Conservation (phyloP, 345 rosid genomes). For the Brassica rapa region DNA sequence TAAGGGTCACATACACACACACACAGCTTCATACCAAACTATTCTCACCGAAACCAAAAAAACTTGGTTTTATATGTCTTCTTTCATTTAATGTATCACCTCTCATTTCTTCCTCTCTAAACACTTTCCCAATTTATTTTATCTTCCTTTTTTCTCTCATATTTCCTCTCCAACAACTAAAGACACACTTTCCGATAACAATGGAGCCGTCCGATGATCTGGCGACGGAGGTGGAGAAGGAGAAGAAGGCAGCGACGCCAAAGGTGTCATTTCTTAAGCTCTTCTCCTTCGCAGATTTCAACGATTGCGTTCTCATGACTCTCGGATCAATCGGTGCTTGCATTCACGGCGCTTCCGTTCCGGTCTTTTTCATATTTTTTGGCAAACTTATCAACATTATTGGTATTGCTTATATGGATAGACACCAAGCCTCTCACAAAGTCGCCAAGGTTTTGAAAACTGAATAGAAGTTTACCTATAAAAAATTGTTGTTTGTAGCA, state of each 20-base stretch:
- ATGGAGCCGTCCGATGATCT: slow-evolving; percentile 40
- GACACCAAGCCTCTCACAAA: slow-evolving; percentile 73
- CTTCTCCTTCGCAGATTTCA: slow-evolving; percentile 75
- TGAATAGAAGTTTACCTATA: not conserved
- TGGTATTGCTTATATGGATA: slow-evolving; percentile 78
- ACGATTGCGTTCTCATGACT: slow-evolving; percentile 73
- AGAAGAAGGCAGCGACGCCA: slow-evolving; percentile 20
- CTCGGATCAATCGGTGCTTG: slow-evolving; percentile 86
- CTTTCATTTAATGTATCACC: slow-evolving; percentile 33
- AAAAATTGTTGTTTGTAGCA: not conserved
- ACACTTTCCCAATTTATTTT: slow-evolving; percentile 15
- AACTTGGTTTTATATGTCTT: slow-evolving; percentile 28
- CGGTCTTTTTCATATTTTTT: slow-evolving; percentile 88
- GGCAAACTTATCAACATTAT: slow-evolving; percentile 77
- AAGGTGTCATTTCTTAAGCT: slow-evolving; percentile 66
- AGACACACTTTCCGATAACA: slow-evolving; percentile 16
- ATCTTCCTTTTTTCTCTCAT: not conserved
- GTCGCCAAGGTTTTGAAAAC: slow-evolving; percentile 71
- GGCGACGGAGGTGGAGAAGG: slow-evolving; percentile 21
- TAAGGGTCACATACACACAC: slow-evolving; percentile 1
- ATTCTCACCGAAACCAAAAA: slow-evolving; percentile 37
- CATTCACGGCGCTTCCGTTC: slow-evolving; percentile 90
- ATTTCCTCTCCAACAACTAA: slow-evolving; percentile 12
- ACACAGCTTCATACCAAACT: slow-evolving; percentile 32
- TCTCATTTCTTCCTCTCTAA: slow-evolving; percentile 25